Evolutionary conservation across 345 rosid species (phyloP).

Genomic region (Citrus sp.): DNA sequence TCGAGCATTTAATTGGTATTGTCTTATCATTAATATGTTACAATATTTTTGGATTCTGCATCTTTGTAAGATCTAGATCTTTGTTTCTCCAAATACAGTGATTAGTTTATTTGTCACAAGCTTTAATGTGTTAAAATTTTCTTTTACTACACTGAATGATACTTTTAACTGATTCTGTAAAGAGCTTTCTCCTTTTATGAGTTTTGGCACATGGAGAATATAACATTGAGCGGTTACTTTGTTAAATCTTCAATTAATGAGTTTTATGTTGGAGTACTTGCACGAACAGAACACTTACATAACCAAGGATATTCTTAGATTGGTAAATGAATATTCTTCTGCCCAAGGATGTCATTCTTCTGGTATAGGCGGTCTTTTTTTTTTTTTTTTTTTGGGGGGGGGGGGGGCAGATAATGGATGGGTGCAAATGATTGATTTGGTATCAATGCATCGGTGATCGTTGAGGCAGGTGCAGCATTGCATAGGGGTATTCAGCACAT

Average conservation of each 20-base stretch:
- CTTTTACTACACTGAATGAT: not conserved
- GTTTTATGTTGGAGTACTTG: not conserved
- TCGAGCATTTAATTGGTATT: not conserved
- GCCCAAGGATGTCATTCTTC: not conserved
- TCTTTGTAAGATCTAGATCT: slow-evolving; percentile 9
- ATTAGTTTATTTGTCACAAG: slow-evolving; percentile 5
- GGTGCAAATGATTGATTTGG: not conserved
- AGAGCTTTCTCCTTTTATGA: not conserved
- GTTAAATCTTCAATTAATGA: not conserved
- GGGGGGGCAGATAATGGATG: no score
- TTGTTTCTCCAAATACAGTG: not conserved
- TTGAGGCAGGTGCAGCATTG: not conserved
- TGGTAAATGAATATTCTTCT: not conserved
- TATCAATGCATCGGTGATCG: not conserved
- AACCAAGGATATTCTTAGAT: not conserved
- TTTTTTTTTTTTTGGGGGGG: no score
- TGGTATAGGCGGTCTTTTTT: not conserved
- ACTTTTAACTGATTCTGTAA: not conserved
- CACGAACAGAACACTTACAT: not conserved
- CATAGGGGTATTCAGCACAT: no score
- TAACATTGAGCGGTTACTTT: not conserved
- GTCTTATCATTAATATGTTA: slow-evolving; percentile 5
- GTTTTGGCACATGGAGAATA: not conserved
- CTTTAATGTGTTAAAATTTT: not conserved
- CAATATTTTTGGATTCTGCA: slow-evolving; percentile 24